Percentiles rank a stretch among this genome's conserved stretches.
Conservation (phyloP, 2,329 filamentous ascomycete genomes). For the Dissoconium aciculare region DNA sequence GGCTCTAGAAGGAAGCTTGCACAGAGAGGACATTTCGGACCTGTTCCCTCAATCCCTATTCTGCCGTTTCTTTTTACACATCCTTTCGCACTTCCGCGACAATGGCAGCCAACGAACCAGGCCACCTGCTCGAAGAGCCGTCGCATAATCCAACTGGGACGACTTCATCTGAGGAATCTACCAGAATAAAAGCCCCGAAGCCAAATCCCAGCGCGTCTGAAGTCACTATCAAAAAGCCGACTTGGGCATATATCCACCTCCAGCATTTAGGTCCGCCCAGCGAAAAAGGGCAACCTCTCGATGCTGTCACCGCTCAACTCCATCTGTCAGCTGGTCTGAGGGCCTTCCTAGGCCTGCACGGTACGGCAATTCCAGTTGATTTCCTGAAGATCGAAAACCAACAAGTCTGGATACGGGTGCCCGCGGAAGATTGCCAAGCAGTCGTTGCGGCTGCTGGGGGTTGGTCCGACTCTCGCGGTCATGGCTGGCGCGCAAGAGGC, state of each 20-base stretch:
- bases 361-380: slow-evolving; percentile 52
- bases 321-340: slow-evolving; percentile 49
- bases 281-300: slow-evolving; percentile 27
- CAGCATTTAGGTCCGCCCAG: slow-evolving; percentile 17
- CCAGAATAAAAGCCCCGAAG: too few relatives aligned
- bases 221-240: slow-evolving; percentile 26
- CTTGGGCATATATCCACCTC: slow-evolving; percentile 31
- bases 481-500: slow-evolving; percentile 37
- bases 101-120: too few relatives aligned
- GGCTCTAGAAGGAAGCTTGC: too few relatives aligned
- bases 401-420: slow-evolving; percentile 51
- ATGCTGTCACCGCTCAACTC: slow-evolving; percentile 46
- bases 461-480: slow-evolving; percentile 36
- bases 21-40: too few relatives aligned
- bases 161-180: too few relatives aligned
- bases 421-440: slow-evolving; percentile 43
- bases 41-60: too few relatives aligned
- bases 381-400: slow-evolving; percentile 46
- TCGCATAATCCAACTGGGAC: too few relatives aligned
- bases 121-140: too few relatives aligned
- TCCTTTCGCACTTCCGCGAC: too few relatives aligned
- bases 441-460: slow-evolving; percentile 52
- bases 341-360: slow-evolving; percentile 56
- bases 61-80: too few relatives aligned
- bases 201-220: slow-evolving; percentile 8